phyloP scores from a whole-genome alignment of 768 basidiomycete species.

The Fomitopsis pulvina region DNA sequence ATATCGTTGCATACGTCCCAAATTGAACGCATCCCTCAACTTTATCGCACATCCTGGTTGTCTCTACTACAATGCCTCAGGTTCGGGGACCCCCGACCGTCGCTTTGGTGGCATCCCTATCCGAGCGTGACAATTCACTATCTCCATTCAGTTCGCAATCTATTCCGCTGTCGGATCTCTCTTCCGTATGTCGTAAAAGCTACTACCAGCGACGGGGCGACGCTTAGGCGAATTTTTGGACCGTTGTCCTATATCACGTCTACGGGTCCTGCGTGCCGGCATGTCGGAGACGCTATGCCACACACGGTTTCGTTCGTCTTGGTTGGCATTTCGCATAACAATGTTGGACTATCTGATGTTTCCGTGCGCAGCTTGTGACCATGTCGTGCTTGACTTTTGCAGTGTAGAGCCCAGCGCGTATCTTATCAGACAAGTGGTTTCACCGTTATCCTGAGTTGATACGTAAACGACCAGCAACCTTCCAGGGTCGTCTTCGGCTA shows the following conservation, averaged over 20 bases:
- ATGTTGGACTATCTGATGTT: neutral
- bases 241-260: neutral
- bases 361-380: neutral
- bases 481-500: constrained; percentile 1
- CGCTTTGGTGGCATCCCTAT: too few species aligned
- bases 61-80: too few species aligned
- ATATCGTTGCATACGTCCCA: neutral
- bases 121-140: too few species aligned
- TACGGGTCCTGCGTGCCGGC: neutral
- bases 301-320: neutral
- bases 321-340: neutral
- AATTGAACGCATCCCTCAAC: too few species aligned
- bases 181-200: neutral
- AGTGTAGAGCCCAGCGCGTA: neutral
- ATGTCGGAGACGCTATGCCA: neutral
- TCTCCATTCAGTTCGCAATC: neutral
- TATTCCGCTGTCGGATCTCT: neutral
- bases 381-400: neutral
- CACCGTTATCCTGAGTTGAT: neutral
- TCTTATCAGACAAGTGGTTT: constrained; percentile 3
- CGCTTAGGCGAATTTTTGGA: neutral
- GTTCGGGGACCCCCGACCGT: too few species aligned
- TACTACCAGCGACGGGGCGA: neutral
- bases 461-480: neutral
- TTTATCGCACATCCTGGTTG: too few species aligned